Evolutionary conservation across 176 grass and related monocot species (phyloP).

Genomic region (Rhynchospora pubera): DNA sequence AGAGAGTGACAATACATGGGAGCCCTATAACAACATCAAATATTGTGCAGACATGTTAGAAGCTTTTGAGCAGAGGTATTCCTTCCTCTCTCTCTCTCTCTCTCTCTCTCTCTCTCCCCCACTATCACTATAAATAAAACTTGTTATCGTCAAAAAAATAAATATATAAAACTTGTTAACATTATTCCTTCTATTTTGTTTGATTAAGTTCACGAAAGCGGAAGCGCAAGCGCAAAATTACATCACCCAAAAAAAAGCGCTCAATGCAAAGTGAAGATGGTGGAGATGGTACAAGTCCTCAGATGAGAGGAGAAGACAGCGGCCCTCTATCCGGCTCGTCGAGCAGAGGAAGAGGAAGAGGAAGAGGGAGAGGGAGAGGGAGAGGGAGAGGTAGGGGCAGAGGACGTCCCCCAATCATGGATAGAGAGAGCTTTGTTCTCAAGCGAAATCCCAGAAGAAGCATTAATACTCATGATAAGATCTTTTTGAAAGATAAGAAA

Average conservation of each 20-base stretch:
- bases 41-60: constrained; percentile 71
- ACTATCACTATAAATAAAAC: not conserved
- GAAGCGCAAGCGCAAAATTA: constrained; percentile 53
- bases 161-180: not conserved
- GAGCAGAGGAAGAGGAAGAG: constrained; percentile 4
- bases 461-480: constrained; percentile 1
- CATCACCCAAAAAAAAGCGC: not conserved
- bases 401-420: not conserved
- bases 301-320: not conserved
- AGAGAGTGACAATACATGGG: constrained; percentile 88
- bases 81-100: not conserved
- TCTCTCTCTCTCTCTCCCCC: not conserved
- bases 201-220: constrained; percentile 16
- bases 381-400: constrained; percentile 6
- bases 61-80: constrained; percentile 66
- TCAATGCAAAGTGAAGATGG: constrained; percentile 16
- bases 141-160: not conserved
- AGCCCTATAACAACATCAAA: constrained; percentile 73
- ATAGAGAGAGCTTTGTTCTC: constrained; percentile 1
- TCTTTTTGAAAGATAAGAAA: constrained; percentile 3
- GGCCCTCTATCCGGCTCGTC: not conserved
- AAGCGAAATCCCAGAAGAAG: constrained; percentile 12
- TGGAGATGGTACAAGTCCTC: not conserved
- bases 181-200: not conserved
- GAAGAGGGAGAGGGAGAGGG: not conserved